A percentile compares a stretch with the other conserved stretches of the same genome.
phyloP scores from a whole-genome alignment of 2,329 filamentous ascomycete genomes.

The Bipolaris victoriae region DNA sequence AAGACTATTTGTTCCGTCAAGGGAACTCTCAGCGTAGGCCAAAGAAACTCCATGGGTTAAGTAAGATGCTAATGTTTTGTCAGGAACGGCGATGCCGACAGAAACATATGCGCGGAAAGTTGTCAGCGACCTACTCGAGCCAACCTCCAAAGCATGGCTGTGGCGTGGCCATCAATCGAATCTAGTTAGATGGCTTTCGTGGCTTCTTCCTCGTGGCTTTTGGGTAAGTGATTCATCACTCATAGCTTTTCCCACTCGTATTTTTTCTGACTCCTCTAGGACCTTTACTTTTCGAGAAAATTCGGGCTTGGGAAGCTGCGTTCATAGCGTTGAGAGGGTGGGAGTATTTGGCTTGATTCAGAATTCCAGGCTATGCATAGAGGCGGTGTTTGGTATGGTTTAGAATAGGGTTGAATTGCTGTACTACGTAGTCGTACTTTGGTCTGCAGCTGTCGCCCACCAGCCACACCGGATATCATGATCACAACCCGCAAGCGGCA shows the following conservation, averaged over 20 bases:
- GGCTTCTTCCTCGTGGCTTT: not conserved
- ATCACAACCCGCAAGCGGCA: too few species aligned
- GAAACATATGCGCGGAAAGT: not conserved
- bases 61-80: not conserved
- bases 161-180: not conserved
- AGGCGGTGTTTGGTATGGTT: too few species aligned
- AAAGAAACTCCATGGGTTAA: too few species aligned
- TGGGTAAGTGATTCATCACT: not conserved
- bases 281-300: not conserved
- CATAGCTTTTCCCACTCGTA: not conserved
- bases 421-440: too few species aligned
- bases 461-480: too few species aligned
- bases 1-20: not conserved
- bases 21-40: not conserved
- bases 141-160: not conserved
- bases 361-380: too few species aligned
- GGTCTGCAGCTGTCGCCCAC: too few species aligned
- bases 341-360: too few species aligned
- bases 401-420: too few species aligned
- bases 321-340: too few species aligned
- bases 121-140: not conserved
- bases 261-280: not conserved
- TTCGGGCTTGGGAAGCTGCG: not conserved
- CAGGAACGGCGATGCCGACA: not conserved
- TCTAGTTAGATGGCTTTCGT: not conserved